Evolutionary conservation across 2,329 filamentous ascomycete species (phyloP).

Genomic region (Ceratocystis albifundus): DNA sequence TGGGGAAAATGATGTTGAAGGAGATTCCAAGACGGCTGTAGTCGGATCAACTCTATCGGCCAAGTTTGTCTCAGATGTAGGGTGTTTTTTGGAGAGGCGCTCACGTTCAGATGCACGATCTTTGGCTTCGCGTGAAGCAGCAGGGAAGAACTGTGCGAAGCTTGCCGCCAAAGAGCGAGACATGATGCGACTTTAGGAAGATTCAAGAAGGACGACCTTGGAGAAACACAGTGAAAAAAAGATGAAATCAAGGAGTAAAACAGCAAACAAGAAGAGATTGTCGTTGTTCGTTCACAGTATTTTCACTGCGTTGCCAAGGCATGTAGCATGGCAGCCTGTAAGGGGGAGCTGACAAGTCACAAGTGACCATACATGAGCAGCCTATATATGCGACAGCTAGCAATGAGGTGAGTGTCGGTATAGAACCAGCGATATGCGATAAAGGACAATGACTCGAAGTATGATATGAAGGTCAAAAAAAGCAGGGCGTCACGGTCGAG

Average conservation of each 20-base stretch:
- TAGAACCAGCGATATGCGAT: background rate
- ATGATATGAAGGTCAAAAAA: background rate
- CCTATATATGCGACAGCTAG: background rate
- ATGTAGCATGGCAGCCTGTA: slow-evolving; percentile 18
- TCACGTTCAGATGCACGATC: slow-evolving; percentile 50
- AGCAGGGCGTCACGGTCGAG: background rate
- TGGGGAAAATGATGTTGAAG: background rate
- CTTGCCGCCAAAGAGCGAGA: slow-evolving; percentile 65
- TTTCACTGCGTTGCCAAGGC: slow-evolving; percentile 12
- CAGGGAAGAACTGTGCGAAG: slow-evolving; percentile 79
- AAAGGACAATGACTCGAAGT: background rate
- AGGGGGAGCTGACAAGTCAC: slow-evolving; percentile 16
- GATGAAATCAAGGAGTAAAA: background rate
- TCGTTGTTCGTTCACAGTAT: slow-evolving; percentile 1
- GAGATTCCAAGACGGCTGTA: background rate
- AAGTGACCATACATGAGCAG: slow-evolving; percentile 17
- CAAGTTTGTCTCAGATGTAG: background rate
- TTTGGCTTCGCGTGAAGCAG: slow-evolving; percentile 56
- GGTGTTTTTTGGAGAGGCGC: slow-evolving; percentile 31
- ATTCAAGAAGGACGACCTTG: background rate
- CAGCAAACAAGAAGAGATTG: background rate
- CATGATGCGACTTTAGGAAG: slow-evolving; percentile 43
- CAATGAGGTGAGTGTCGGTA: background rate
- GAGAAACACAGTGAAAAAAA: background rate
- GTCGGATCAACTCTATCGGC: background rate